Base-by-base conservation (phyloP, 805 yeast genomes). In the Wickerhamiella dianesei region DNA sequence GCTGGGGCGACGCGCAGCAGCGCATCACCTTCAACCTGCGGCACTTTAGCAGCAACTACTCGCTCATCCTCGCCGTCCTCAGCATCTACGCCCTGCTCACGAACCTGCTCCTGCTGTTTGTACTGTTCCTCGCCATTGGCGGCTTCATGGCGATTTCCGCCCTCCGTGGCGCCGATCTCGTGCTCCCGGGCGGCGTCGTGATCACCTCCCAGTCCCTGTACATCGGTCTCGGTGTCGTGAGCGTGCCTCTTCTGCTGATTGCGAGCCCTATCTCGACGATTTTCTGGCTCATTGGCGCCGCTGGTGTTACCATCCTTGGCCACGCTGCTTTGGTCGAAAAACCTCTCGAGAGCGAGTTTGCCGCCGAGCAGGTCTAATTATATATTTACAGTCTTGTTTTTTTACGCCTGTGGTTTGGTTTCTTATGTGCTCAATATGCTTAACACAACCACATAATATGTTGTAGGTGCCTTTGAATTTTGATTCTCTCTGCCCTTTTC, bases 301-400 rank as follows among this genome's bases (percentile, higher is more conserved):
- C 92, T 37, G 80, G 81, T 21, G 80, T 80, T 43, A 64, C 82
- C 35, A 83, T 89, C 37, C 67, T 87, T 42, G 74, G 86, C 2
- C 98, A 92, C 64, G 98, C 96, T 41, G 71, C 88, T 2, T 70
- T 89, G 52, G 72, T 92, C 76, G 97, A 92, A 61, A 92, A 89
- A 67, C 98, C 98, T 18, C 80, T 88, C 50, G 97, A 92, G 68
- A 79, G 89, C 36, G 88, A 89, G 17, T 92, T 89, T 61, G 92
- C 87, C 60, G 96, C 86, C 44, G n/a, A 5, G 18, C 8, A 12
- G 16, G 14, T 25, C n/a, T 19, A n/a, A 18, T 13, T 36, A 22
- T 18, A 32, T 18, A 21, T 14, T 43, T 18, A 13, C 16, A 45
- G 6, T 13, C 36, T 5, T 5, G 37, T 17, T 13, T 17, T 5